Evolutionary conservation across 352 stramenopile genomes (phyloP).

Genomic region (Pythium monospermum): DNA sequence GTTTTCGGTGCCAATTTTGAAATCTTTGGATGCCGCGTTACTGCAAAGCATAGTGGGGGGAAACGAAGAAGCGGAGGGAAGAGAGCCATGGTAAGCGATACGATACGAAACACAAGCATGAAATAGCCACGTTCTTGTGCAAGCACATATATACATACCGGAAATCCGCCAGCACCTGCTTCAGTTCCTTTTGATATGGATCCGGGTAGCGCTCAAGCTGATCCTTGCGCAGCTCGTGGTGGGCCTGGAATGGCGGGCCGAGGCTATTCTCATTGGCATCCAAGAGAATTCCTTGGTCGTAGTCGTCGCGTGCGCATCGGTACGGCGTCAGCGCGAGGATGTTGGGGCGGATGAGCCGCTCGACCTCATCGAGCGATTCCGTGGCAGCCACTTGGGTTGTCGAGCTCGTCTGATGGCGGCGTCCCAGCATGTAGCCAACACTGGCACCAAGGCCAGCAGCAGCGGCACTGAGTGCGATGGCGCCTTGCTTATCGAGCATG

Average conservation of each 20-base stretch:
- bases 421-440: slow-evolving; percentile 65
- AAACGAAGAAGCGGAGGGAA: too few relatives aligned
- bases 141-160: too few relatives aligned
- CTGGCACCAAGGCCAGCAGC: slow-evolving; percentile 56
- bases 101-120: too few relatives aligned
- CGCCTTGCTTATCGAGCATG: slow-evolving; percentile 69
- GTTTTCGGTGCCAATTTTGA: slow-evolving; percentile 82
- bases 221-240: slow-evolving; percentile 61
- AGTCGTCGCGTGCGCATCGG: slow-evolving; percentile 96
- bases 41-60: too few relatives aligned
- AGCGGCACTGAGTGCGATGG: slow-evolving; percentile 51
- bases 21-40: slow-evolving; percentile 39
- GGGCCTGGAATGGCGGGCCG: slow-evolving; percentile 80
- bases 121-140: too few relatives aligned
- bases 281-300: slow-evolving; percentile 91
- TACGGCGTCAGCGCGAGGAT: slow-evolving; percentile 95
- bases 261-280: slow-evolving; percentile 99
- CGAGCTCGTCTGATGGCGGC: slow-evolving; percentile 26
- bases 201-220: slow-evolving; percentile 94
- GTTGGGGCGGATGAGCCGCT: slow-evolving; percentile 93
- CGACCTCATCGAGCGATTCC: slow-evolving; percentile 51
- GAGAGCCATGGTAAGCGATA: too few relatives aligned
- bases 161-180: slow-evolving; percentile 86
- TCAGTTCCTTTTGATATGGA: slow-evolving; percentile 93
- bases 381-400: background rate